Evolutionary conservation across 352 stramenopile genomes (phyloP), one percentile per base, ranked within the genome.

Genomic region (Thraustochytrium sp.): DNA sequence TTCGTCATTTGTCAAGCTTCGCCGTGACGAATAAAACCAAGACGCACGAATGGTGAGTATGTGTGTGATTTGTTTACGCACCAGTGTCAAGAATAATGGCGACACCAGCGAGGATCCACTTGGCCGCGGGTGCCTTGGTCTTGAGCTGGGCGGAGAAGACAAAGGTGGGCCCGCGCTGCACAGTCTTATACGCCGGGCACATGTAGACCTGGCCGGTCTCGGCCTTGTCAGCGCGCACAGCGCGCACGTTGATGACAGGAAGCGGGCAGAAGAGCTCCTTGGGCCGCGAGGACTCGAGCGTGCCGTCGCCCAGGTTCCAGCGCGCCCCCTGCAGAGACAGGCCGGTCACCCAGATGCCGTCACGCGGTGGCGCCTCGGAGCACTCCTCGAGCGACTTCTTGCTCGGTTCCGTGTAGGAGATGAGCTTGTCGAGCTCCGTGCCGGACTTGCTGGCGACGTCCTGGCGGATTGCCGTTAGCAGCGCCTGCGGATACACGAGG

Each of bases 261-360:
- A 99, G 98, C 31, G 90, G 75, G 49, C 90, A 98, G 85, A 98
- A 99, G 94, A 99, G 99, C 86, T 99, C 96, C 87, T 98, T 98
- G 18, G 96, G 96, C 73, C 95, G 90, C 26, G 92, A 97, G 42
- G 95, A 96, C 83, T 98, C 94, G 51, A 99, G 93, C 29, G 92
- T 95, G 84, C 91, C 91, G 82, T 94, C 95, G 62, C 89, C 92
- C 36, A 91, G 86, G 82, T 98, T 94, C 94, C 95, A 98, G 16
- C 95, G 92, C 62, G 94, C 96, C n/a, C 96, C 96, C 90, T 98
- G 97, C 86, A 99, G 90, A 61, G 87, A 93, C 3, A 98, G 86
- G 0, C 96, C 96, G 86, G 93, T 90, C 46, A 98, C 94, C 89
- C 98, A 98, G 26, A 94, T 96, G 65, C 96, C 96, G 86, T 98